A percentile compares a stretch with the other conserved stretches of the same genome.
Evolutionary conservation across 2,329 filamentous ascomycete species (phyloP).

Genomic region (Coleophoma crateriformis): DNA sequence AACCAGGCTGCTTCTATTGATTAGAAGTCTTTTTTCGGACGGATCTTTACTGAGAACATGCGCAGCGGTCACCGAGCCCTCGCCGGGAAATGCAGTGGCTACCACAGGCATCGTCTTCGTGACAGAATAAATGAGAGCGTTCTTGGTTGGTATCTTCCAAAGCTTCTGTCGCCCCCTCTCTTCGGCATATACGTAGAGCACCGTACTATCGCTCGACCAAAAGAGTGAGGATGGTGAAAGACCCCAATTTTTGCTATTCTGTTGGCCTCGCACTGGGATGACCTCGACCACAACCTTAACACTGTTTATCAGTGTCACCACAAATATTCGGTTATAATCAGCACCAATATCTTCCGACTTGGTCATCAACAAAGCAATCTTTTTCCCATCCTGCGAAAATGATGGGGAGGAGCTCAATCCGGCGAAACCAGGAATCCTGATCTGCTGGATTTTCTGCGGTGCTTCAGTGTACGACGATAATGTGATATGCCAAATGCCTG

Average conservation of each 20-base stretch:
- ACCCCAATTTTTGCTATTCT: background rate
- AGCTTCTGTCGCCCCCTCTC: background rate
- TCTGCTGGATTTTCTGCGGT: background rate
- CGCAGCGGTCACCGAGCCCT: background rate
- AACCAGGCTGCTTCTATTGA: background rate
- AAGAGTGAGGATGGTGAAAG: background rate
- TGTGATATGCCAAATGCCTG: background rate
- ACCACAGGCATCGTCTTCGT: background rate
- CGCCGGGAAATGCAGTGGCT: background rate
- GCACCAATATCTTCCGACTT: background rate
- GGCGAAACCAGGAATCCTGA: background rate
- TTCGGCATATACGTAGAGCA: background rate
- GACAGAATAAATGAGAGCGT: background rate
- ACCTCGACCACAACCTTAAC: background rate
- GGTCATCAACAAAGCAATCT: background rate
- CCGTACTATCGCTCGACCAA: background rate
- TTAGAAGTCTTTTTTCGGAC: background rate
- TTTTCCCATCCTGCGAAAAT: background rate
- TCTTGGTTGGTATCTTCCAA: background rate
- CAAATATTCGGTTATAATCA: background rate
- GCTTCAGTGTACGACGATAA: background rate
- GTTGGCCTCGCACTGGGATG: background rate
- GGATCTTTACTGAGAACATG: background rate
- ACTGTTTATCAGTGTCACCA: background rate
- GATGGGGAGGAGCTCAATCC: background rate